Percentiles rank a stretch among this genome's conserved stretches.
phyloP scores from a whole-genome alignment of 768 basidiomycete species.

The Termitomyces sp. region DNA sequence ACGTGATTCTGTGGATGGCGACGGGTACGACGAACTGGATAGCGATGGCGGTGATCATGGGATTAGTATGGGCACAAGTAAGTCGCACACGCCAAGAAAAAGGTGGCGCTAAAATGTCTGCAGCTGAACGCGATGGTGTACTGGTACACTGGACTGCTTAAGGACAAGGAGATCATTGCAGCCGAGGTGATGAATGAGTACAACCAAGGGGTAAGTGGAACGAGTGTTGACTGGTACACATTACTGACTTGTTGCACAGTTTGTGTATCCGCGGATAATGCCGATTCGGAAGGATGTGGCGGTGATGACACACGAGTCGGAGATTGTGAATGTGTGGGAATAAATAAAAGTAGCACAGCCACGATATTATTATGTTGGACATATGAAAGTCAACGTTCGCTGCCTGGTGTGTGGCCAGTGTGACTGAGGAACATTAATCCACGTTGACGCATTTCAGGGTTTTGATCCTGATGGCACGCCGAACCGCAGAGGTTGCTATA shows the following conservation, averaged over 20 bases:
- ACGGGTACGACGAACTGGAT: constrained; percentile 75
- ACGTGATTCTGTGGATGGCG: constrained; percentile 69
- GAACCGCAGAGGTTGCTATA: constrained; percentile 7
- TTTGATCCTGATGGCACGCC: constrained; percentile 16
- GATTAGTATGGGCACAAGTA: constrained; percentile 60
- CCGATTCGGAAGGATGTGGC: constrained; percentile 73
- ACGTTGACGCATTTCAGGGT: constrained; percentile 6
- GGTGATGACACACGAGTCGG: constrained; percentile 83
- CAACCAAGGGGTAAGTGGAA: constrained; percentile 59
- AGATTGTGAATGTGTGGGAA: constrained; percentile 62
- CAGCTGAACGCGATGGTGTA: constrained; percentile 47
- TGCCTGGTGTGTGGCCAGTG: constrained; percentile 15
- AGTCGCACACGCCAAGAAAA: not conserved
- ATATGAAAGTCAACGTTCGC: not conserved
- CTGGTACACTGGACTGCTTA: constrained; percentile 61
- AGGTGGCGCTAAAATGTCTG: not conserved
- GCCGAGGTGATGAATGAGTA: constrained; percentile 85
- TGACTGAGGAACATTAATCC: not conserved
- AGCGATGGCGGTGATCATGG: constrained; percentile 64
- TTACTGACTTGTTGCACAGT: constrained; percentile 35
- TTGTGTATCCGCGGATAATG: constrained; percentile 78
- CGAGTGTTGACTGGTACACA: not conserved
- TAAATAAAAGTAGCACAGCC: constrained; percentile 3
- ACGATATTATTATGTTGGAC: not conserved
- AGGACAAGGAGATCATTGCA: constrained; percentile 70